phyloP scores from a whole-genome alignment of 2,329 filamentous ascomycete species.

The Fusarium verrucosum region DNA sequence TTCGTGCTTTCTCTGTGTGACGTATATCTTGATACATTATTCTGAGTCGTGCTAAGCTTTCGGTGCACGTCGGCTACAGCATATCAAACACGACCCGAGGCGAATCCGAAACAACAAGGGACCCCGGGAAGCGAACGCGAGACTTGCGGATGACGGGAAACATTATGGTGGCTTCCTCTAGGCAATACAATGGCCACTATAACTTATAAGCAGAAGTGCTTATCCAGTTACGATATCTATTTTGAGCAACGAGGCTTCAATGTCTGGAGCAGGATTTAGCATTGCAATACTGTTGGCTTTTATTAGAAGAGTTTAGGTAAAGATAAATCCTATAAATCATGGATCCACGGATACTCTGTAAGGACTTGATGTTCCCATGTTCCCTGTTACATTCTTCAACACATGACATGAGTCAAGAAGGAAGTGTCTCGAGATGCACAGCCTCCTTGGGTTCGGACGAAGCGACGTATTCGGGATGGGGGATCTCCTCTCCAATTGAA shows the following conservation, averaged over 20 bases:
- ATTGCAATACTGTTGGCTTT: neutral
- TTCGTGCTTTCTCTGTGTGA: neutral
- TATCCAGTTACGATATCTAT: neutral
- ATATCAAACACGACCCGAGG: conserved; percentile 32
- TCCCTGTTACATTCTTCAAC: neutral
- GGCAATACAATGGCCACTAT: neutral
- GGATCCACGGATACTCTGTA: neutral
- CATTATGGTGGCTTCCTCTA: neutral
- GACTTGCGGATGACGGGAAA: conserved; percentile 8
- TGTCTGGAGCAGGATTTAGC: neutral
- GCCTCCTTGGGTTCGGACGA: conserved; percentile 26
- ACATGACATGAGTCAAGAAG: neutral
- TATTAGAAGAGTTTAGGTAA: neutral
- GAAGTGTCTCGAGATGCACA: conserved; percentile 26
- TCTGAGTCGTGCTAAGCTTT: conserved; percentile 21
- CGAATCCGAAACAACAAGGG: conserved; percentile 31
- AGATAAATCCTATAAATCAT: neutral
- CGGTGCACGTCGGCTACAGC: conserved; percentile 10
- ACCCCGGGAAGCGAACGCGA: conserved; percentile 9
- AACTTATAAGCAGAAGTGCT: neutral
- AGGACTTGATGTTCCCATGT: neutral
- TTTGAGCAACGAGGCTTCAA: neutral
- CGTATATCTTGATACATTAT: conserved; percentile 1
- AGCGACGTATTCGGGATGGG: conserved; percentile 26
- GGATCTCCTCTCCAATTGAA: neutral